These are phyloP conservation scores for Tricholoma bakamatsutake DNA, from an alignment of 768 basidiomycete genomes.

Conservation along the genomic window DNA sequence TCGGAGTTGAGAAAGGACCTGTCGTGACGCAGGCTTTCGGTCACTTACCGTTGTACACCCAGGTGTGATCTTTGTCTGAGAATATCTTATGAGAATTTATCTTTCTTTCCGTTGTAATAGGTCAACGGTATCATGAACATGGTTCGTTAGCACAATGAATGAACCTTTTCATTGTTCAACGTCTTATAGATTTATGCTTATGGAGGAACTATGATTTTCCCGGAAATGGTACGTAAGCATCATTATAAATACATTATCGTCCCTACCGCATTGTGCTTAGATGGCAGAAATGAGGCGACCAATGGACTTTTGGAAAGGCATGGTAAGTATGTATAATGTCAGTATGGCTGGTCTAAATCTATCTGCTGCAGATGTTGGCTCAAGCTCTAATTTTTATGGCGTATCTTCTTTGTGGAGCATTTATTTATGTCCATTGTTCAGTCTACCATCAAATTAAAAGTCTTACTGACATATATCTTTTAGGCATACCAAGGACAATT, in stretches of 20 bases:
- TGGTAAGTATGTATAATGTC: conserved; percentile 28
- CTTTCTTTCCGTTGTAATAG: conserved; percentile 19
- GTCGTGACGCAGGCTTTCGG: conserved; percentile 34
- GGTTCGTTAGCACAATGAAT: conserved; percentile 16
- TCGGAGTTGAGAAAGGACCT: conserved; percentile 25
- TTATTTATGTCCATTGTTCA: conserved; percentile 31
- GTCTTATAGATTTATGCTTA: conserved; percentile 45
- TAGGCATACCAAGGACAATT: conserved; percentile 60
- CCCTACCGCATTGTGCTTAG: conserved; percentile 19
- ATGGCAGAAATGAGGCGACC: conserved; percentile 65
- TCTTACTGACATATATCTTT: background rate
- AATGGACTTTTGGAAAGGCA: conserved; percentile 66
- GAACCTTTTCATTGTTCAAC: background rate
- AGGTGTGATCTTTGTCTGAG: conserved; percentile 18
- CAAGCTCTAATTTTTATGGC: conserved; percentile 48
- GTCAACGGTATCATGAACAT: conserved; percentile 64
- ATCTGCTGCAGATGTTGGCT: conserved; percentile 28
- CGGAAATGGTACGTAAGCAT: conserved; percentile 28
- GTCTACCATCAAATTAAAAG: background rate
- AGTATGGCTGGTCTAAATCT: background rate
- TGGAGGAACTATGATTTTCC: conserved; percentile 45
- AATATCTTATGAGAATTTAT: conserved; percentile 12
- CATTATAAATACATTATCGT: background rate
- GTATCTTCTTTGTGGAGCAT: conserved; percentile 52
- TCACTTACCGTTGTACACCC: conserved; percentile 29